Evolutionary conservation across 2,329 filamentous ascomycete species (phyloP).

Genomic region (Phialophora verrucosa): DNA sequence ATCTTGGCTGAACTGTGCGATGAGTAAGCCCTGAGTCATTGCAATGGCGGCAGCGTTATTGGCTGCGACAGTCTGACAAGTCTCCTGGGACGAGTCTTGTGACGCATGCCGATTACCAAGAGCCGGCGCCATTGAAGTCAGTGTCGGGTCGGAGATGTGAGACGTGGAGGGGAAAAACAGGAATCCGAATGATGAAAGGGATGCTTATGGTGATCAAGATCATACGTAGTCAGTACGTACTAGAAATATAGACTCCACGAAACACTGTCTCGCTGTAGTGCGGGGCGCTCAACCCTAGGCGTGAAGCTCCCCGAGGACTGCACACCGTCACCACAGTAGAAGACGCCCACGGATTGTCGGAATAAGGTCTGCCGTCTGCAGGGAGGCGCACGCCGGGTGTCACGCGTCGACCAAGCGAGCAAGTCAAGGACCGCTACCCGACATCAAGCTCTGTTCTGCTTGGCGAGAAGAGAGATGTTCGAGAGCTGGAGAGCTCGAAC

Average conservation of each 20-base stretch:
- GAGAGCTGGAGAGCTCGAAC: neutral
- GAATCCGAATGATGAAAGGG: conserved; percentile 18
- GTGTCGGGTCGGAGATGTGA: conserved; percentile 27
- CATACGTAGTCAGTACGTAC: conserved; percentile 18
- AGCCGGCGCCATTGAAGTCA: conserved; percentile 35
- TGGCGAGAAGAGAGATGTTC: neutral
- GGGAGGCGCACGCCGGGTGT: conserved; percentile 2
- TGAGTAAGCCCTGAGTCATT: conserved; percentile 39
- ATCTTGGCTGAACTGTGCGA: conserved; percentile 33
- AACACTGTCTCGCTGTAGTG: neutral
- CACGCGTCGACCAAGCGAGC: conserved; percentile 11
- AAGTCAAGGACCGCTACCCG: conserved; percentile 1
- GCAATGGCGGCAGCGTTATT: conserved; percentile 21
- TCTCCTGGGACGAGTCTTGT: conserved; percentile 33
- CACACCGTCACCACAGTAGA: neutral
- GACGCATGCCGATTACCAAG: conserved; percentile 38
- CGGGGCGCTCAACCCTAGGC: conserved; percentile 9
- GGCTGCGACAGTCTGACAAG: conserved; percentile 33
- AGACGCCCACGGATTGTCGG: neutral
- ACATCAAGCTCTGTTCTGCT: conserved; percentile 9
- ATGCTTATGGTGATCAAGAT: conserved; percentile 21
- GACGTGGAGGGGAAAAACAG: conserved; percentile 20
- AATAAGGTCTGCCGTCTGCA: neutral
- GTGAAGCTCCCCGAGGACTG: no score
- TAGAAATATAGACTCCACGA: conserved; percentile 16